Evolutionary conservation across 2,329 filamentous ascomycete species (phyloP).

Genomic region (Colletotrichum tanaceti): DNA sequence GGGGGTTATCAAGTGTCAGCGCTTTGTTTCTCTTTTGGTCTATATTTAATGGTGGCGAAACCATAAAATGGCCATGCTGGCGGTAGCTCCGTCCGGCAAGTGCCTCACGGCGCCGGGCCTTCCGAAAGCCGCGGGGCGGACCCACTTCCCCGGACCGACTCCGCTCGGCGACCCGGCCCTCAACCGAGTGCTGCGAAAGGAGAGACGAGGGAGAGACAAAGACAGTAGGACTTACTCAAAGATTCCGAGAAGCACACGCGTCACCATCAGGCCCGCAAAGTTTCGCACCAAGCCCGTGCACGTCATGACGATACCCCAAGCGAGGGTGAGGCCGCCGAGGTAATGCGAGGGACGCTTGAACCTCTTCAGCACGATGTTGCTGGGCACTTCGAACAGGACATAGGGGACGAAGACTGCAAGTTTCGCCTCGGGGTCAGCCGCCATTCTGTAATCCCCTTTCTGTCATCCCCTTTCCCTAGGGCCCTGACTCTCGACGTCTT

Average conservation of each 20-base stretch:
- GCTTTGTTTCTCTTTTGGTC: no score
- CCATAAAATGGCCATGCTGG: background rate
- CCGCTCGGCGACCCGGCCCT: no score
- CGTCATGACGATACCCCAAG: slow-evolving; percentile 48
- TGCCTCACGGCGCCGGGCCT: no score
- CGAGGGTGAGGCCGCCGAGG: slow-evolving; percentile 71
- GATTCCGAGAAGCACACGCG: slow-evolving; percentile 62
- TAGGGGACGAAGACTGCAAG: slow-evolving; percentile 75
- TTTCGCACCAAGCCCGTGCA: slow-evolving; percentile 44
- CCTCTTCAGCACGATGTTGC: slow-evolving; percentile 73
- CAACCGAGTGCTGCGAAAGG: no score
- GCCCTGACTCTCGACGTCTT: no score
- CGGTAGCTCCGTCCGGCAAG: no score
- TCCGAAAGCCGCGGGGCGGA: no score
- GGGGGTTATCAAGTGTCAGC: background rate
- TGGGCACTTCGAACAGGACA: slow-evolving; percentile 71
- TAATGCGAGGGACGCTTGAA: slow-evolving; percentile 72
- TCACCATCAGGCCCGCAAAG: slow-evolving; percentile 44
- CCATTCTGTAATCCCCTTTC: no score
- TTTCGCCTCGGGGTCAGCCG: background rate
- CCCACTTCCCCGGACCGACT: no score
- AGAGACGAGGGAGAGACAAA: no score
- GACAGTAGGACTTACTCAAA: slow-evolving; percentile 62
- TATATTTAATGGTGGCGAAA: background rate
- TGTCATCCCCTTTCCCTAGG: no score